These are phyloP conservation scores for Picochlorum sp. DNA, from an alignment of 139 green algal genomes.

Conservation along the genomic window DNA sequence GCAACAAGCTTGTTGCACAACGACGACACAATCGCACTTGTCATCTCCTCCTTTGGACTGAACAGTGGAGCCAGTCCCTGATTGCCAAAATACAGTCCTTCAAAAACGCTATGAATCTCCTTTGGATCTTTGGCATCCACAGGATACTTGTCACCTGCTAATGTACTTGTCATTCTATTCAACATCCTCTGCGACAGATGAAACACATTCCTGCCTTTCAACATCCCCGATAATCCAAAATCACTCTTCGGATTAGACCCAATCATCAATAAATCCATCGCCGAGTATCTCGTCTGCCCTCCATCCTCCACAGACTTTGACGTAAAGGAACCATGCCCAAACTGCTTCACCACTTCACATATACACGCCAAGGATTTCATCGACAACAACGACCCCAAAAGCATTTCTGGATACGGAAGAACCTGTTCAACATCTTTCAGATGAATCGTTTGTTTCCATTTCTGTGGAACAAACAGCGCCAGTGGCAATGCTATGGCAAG, in stretches of 20 bases:
- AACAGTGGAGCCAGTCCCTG: not conserved
- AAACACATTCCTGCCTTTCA: not conserved
- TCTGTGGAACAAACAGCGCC: slow-evolving; percentile 11
- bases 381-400: not conserved
- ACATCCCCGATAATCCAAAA: not conserved
- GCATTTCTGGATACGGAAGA: not conserved
- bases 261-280: slow-evolving; percentile 9
- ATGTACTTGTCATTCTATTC: not conserved
- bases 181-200: not conserved
- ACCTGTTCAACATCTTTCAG: not conserved
- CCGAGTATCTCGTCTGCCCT: not conserved
- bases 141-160: not conserved
- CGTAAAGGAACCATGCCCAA: not conserved
- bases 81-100: slow-evolving; percentile 12
- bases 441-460: slow-evolving; percentile 1
- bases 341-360: not conserved
- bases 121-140: not conserved
- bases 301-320: not conserved
- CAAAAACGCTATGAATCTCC: slow-evolving; percentile 10
- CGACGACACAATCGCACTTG: slow-evolving; percentile 2
- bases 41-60: not conserved
- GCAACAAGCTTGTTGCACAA: slow-evolving; percentile 12
- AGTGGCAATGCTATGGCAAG: slow-evolving; percentile 10
- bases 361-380: not conserved
- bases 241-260: not conserved